phyloP scores from a whole-genome alignment of 768 basidiomycete species.

The Pseudohyphozyma bogoriensis region DNA sequence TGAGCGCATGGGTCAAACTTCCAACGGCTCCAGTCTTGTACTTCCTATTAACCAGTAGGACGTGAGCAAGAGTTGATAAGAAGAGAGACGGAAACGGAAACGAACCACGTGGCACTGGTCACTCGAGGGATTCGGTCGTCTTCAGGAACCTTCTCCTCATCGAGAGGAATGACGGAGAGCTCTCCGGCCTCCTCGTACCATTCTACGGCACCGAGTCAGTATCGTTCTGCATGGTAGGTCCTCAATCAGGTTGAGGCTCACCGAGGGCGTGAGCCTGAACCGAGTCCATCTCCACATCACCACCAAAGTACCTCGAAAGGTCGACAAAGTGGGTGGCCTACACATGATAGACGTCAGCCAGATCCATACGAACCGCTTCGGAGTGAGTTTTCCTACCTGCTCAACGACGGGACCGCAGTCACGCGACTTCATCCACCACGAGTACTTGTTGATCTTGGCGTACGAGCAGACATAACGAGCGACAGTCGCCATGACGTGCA shows the following conservation, averaged over 20 bases:
- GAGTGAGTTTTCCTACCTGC: too few species aligned
- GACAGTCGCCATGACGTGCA: conserved; percentile 91
- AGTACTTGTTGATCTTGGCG: conserved; percentile 47
- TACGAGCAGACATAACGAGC: conserved; percentile 90
- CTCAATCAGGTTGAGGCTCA: conserved; percentile 28
- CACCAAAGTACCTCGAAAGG: conserved; percentile 49
- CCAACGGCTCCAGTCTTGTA: conserved; percentile 92
- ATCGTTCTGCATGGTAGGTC: conserved; percentile 18
- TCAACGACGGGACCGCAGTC: conserved; percentile 59
- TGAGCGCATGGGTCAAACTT: conserved; percentile 76
- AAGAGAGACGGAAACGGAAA: not conserved
- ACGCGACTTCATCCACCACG: conserved; percentile 91
- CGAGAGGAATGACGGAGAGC: conserved; percentile 67
- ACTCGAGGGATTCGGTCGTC: conserved; percentile 89
- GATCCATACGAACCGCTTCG: too few species aligned
- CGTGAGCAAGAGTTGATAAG: not conserved
- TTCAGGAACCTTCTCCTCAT: conserved; percentile 56
- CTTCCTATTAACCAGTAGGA: conserved; percentile 43
- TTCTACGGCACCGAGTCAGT: conserved; percentile 17
- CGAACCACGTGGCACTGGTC: conserved; percentile 74
- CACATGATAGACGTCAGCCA: too few species aligned
- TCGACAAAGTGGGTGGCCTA: conserved; percentile 77
- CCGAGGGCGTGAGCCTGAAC: conserved; percentile 74
- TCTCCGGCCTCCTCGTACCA: conserved; percentile 84
- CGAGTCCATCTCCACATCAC: conserved; percentile 72